These are phyloP conservation scores for Isabelozyma pseudorhagii DNA, from an alignment of 805 yeast genomes.

Conservation along the genomic window DNA sequence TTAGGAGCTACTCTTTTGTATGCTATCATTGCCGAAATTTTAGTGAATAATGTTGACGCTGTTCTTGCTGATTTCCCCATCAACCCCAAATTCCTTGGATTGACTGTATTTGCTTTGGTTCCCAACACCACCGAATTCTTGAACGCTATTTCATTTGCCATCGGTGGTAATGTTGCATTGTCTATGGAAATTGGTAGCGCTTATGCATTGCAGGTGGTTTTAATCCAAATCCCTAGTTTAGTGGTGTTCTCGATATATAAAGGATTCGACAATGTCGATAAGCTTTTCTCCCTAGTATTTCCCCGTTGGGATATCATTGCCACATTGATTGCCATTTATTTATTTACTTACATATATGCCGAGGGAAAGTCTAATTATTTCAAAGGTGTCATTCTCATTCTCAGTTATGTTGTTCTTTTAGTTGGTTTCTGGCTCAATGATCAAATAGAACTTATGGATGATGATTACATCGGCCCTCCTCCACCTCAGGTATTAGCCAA, in stretches of 20 bases:
- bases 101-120: constrained; percentile 91
- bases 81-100: constrained; percentile 85
- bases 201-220: constrained; percentile 91
- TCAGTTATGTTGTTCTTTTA: constrained; percentile 71
- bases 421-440: constrained; percentile 75
- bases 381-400: constrained; percentile 85
- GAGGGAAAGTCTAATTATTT: constrained; percentile 96
- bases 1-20: constrained; percentile 82
- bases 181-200: constrained; percentile 99
- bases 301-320: constrained; percentile 96
- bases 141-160: constrained; percentile 95
- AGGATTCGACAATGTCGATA: constrained; percentile 38
- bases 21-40: constrained; percentile 90
- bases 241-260: constrained; percentile 65
- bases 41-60: constrained; percentile 89
- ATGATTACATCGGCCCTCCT: constrained; percentile 12
- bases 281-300: constrained; percentile 77
- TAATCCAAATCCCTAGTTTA: constrained; percentile 88
- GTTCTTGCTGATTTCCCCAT: constrained; percentile 78
- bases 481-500: background rate
- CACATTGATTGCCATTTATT: constrained; percentile 75
- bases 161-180: constrained; percentile 91
- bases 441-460: constrained; percentile 30
- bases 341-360: constrained; percentile 91
- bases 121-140: constrained; percentile 97